Evolutionary conservation across 495 filamentous ascomycete species (phyloP).

Genomic region (Podospora australis): DNA sequence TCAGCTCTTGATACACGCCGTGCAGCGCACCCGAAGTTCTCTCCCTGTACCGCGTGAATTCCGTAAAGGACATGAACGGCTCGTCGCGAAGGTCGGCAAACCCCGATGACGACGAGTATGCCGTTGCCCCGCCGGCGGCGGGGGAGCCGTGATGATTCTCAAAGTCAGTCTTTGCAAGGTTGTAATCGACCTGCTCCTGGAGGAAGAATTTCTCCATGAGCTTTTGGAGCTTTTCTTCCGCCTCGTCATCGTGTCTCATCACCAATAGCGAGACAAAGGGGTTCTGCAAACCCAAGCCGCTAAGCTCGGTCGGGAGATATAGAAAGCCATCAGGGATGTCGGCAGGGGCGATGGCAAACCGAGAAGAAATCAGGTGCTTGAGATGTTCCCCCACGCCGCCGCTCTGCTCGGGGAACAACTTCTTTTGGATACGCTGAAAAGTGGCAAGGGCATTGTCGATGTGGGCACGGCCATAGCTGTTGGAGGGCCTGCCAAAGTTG

Average conservation of each 20-base stretch:
- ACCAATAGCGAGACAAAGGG: slow-evolving; percentile 46
- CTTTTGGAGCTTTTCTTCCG: slow-evolving; percentile 7
- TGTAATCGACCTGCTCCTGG: slow-evolving; percentile 36
- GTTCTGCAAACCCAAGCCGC: slow-evolving; percentile 50
- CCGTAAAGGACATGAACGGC: slow-evolving; percentile 43
- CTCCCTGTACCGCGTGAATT: slow-evolving; percentile 42
- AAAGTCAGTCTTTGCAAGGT: slow-evolving; percentile 29
- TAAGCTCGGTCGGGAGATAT: slow-evolving; percentile 46
- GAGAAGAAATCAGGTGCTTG: slow-evolving; percentile 42
- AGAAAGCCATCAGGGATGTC: slow-evolving; percentile 60
- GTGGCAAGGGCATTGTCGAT: slow-evolving; percentile 58
- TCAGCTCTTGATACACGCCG: slow-evolving; percentile 11
- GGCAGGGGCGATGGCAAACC: slow-evolving; percentile 39
- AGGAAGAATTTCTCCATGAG: slow-evolving; percentile 15
- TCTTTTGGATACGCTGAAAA: slow-evolving; percentile 50
- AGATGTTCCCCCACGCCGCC: slow-evolving; percentile 30
- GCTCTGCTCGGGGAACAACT: slow-evolving; percentile 35
- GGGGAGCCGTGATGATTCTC: neutral
- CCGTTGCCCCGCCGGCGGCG: neutral
- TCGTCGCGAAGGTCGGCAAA: slow-evolving; percentile 10
- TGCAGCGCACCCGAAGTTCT: slow-evolving; percentile 21
- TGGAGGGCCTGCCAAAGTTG: slow-evolving; percentile 57
- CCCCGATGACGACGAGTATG: neutral
- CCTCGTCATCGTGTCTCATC: slow-evolving; percentile 11
- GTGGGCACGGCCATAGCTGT: slow-evolving; percentile 56